A percentile compares a stretch with the other conserved stretches of the same genome.
phyloP scores from a whole-genome alignment of 2,329 filamentous ascomycete genomes.

The Monosporascus sp. region DNA sequence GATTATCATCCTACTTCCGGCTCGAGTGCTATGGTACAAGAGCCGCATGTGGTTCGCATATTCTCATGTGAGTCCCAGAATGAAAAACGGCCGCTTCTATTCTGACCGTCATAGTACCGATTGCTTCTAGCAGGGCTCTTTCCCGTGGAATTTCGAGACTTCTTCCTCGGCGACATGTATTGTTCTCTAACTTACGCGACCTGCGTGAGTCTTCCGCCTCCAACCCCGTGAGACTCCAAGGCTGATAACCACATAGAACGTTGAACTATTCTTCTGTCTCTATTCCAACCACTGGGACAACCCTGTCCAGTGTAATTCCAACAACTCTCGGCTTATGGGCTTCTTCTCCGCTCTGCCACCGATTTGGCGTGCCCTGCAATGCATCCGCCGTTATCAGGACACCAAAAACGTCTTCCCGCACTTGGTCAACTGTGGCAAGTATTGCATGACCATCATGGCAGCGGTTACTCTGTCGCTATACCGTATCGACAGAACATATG shows the following conservation, averaged over 20 bases:
- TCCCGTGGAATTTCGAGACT: conserved; percentile 93
- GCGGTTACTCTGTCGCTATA: conserved; percentile 78
- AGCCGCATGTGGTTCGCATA: conserved; percentile 83
- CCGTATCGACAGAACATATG: conserved; percentile 60
- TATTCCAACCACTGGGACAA: conserved; percentile 76
- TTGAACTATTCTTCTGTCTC: conserved; percentile 90
- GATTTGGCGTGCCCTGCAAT: conserved; percentile 88
- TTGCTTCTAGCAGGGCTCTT: conserved; percentile 81
- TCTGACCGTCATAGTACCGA: conserved; percentile 61
- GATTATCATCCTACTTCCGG: conserved; percentile 69
- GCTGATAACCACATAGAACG: conserved; percentile 54
- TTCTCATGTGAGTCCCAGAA: conserved; percentile 63
- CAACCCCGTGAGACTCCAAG: not conserved
- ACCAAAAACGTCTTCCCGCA: conserved; percentile 88
- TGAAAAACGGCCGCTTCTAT: not conserved
- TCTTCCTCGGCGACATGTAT: conserved; percentile 96
- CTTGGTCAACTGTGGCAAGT: conserved; percentile 88
- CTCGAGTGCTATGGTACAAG: conserved; percentile 66
- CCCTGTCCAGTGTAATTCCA: conserved; percentile 77
- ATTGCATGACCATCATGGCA: conserved; percentile 75
- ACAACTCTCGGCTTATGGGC: conserved; percentile 74
- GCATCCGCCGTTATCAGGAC: conserved; percentile 81
- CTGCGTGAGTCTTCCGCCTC: conserved; percentile 54
- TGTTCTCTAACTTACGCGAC: conserved; percentile 90
- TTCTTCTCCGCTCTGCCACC: conserved; percentile 81